phyloP scores from a whole-genome alignment of 176 grass and related monocot genomes.

The Leersia perrieri region DNA sequence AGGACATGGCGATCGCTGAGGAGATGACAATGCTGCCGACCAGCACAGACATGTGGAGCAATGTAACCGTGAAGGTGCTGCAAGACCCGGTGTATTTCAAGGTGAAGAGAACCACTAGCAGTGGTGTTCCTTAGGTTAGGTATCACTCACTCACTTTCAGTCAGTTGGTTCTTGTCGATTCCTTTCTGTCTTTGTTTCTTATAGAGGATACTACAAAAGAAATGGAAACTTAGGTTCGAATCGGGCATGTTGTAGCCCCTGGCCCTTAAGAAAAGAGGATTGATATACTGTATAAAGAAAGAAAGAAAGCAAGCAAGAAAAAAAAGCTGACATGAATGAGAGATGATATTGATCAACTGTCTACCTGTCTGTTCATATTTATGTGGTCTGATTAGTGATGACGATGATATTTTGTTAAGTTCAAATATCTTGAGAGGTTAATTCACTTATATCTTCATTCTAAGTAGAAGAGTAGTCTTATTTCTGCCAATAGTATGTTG shows the following conservation, averaged over 20 bases:
- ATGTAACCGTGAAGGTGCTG: constrained; percentile 57
- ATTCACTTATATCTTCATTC: not conserved
- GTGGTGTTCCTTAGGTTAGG: constrained; percentile 11
- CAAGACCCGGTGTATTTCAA: constrained; percentile 54
- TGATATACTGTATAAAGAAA: not conserved
- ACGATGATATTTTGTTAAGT: too few relatives aligned
- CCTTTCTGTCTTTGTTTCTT: not conserved
- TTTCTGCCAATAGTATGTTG: too few relatives aligned
- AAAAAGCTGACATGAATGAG: not conserved
- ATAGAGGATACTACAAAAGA: not conserved
- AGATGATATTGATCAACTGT: not conserved
- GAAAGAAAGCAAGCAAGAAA: not conserved
- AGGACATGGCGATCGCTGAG: constrained; percentile 76
- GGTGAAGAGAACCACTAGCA: constrained; percentile 38
- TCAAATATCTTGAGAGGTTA: not conserved
- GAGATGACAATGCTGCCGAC: constrained; percentile 51
- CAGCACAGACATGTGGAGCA: constrained; percentile 57
- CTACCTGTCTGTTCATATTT: not conserved
- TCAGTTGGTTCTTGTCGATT: not conserved
- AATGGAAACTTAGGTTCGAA: not conserved
- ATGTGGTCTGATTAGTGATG: too few relatives aligned
- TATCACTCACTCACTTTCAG: not conserved
- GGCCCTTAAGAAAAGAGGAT: not conserved
- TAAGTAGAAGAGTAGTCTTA: too few relatives aligned
- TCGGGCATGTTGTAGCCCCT: not conserved